Percentiles rank a stretch among this genome's conserved stretches.
phyloP scores from a whole-genome alignment of 169 alveolate species.

The Theileria equi region DNA sequence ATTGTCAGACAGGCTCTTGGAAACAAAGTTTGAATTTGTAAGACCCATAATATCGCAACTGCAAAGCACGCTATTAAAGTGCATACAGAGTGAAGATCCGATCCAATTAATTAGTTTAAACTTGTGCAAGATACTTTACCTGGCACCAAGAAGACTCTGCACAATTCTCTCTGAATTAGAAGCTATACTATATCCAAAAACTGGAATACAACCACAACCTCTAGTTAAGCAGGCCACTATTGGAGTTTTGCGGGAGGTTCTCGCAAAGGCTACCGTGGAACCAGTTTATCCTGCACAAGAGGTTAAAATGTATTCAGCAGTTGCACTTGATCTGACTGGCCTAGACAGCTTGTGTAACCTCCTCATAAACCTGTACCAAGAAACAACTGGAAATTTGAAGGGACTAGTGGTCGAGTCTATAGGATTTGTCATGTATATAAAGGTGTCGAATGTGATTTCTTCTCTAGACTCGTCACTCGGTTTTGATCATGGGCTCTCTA shows the following conservation, averaged over 20 bases:
- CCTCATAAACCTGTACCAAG: too few species aligned
- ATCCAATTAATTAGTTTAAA: constrained; percentile 14
- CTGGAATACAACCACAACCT: constrained; percentile 23
- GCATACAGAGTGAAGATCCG: constrained; percentile 19
- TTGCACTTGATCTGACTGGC: too few species aligned
- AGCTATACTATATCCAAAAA: constrained; percentile 14
- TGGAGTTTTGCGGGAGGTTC: constrained; percentile 17
- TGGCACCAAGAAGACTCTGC: constrained; percentile 38
- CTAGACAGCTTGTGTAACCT: too few species aligned
- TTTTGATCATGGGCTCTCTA: too few species aligned
- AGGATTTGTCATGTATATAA: too few species aligned
- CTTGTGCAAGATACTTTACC: constrained; percentile 8
- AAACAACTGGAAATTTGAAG: too few species aligned
- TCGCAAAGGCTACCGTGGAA: not conserved
- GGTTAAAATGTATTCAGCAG: constrained; percentile 18
- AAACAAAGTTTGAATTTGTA: constrained; percentile 14
- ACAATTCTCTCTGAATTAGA: constrained; percentile 11
- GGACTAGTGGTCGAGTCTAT: too few species aligned
- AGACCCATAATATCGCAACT: constrained; percentile 30
- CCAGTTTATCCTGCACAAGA: constrained; percentile 3
- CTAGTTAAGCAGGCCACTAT: constrained; percentile 20
- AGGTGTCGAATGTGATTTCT: too few species aligned
- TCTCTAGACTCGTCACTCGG: too few species aligned
- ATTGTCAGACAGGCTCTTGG: constrained; percentile 5
- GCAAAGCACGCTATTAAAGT: constrained; percentile 40